A percentile compares a stretch with the other conserved stretches of the same genome.
phyloP scores from a whole-genome alignment of 495 filamentous ascomycete species.

The Cetradonia linearis region DNA sequence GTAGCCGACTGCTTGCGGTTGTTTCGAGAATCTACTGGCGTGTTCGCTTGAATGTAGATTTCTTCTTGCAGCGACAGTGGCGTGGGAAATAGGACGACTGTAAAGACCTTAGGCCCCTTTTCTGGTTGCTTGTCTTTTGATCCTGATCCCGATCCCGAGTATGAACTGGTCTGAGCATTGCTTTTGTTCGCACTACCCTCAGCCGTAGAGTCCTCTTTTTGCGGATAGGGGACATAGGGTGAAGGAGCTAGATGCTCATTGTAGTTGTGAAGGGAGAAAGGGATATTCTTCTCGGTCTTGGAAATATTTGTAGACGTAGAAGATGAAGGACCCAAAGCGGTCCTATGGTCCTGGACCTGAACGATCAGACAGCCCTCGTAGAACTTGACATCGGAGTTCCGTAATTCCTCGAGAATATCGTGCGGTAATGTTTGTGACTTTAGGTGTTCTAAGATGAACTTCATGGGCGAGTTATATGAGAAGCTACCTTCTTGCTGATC shows the following conservation, averaged over 20 bases:
- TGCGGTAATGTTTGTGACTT: conserved; percentile 56
- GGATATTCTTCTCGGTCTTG: conserved; percentile 50
- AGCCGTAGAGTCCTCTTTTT: conserved; percentile 29
- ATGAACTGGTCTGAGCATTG: conserved; percentile 15
- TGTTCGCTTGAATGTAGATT: conserved; percentile 62
- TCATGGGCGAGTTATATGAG: conserved; percentile 83
- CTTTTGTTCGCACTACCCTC: conserved; percentile 32
- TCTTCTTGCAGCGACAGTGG: conserved; percentile 61
- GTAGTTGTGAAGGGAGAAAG: conserved; percentile 85
- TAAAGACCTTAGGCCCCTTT: conserved; percentile 55
- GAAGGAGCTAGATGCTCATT: conserved; percentile 82
- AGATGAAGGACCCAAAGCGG: conserved; percentile 46
- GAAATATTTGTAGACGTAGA: conserved; percentile 37
- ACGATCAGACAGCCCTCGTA: conserved; percentile 96
- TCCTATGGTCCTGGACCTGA: conserved; percentile 75
- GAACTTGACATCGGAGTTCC: conserved; percentile 59
- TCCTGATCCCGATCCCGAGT: conserved; percentile 32
- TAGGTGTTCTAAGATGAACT: conserved; percentile 68
- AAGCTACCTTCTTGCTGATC: conserved; percentile 91
- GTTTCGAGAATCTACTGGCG: conserved; percentile 45
- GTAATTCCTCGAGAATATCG: conserved; percentile 61
- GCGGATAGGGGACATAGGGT: conserved; percentile 69
- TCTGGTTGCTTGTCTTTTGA: conserved; percentile 38
- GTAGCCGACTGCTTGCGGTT: conserved; percentile 36
- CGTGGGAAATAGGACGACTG: conserved; percentile 79